These are phyloP conservation scores for Alternaria triticina DNA, from an alignment of 2,329 filamentous ascomycete species.

Conservation along the genomic window DNA sequence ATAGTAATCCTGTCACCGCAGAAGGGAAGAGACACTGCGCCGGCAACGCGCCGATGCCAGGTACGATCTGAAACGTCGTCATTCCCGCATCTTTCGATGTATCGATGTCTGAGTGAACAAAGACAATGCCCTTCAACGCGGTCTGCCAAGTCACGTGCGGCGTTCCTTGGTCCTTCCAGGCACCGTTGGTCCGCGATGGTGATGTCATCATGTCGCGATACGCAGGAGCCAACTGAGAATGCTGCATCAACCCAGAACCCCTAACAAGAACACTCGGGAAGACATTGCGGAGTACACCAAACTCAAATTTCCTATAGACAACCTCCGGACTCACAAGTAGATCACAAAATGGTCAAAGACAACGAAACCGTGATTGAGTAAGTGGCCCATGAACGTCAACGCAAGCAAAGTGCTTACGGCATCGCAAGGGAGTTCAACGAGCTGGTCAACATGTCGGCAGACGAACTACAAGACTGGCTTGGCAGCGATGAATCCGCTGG, in stretches of 20 bases:
- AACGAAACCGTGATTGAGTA: slow-evolving; percentile 59
- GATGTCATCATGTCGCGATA: not conserved
- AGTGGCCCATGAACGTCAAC: slow-evolving; percentile 3
- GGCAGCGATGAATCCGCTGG: slow-evolving; percentile 63
- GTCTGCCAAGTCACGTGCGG: not conserved
- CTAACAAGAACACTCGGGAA: not conserved
- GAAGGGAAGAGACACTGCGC: not conserved
- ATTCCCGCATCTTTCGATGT: not conserved
- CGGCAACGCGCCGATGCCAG: not conserved
- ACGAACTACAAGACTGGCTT: slow-evolving; percentile 68
- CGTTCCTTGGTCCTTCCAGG: not conserved
- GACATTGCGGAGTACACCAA: not conserved
- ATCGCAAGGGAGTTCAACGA: slow-evolving; percentile 66
- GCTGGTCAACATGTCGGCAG: slow-evolving; percentile 69
- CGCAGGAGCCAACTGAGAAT: not conserved
- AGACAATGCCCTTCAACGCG: not conserved
- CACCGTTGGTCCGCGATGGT: not conserved
- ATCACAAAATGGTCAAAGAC: slow-evolving; percentile 58
- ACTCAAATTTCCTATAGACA: not conserved
- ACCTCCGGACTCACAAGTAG: not conserved
- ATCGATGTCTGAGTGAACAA: not conserved
- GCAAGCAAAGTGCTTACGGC: not conserved
- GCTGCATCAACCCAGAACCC: not conserved
- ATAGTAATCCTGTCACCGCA: not conserved
- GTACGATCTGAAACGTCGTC: not conserved